Base-by-base conservation (phyloP, 768 basidiomycete genomes). In the Auricularia cornea region DNA sequence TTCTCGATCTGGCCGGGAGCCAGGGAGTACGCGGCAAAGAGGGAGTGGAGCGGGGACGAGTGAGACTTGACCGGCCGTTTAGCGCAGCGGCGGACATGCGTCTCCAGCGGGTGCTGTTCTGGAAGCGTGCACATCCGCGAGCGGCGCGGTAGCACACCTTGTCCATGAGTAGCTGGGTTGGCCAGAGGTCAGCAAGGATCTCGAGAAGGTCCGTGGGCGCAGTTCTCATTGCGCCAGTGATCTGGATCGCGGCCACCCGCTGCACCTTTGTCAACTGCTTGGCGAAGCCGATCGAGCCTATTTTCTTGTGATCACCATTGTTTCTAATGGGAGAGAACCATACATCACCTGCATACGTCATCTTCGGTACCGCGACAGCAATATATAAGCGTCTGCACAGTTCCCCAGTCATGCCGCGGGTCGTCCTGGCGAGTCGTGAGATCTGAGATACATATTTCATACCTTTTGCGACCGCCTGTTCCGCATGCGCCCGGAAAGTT, bases 171-270 rank as follows among this genome's bases (percentile, higher is more conserved):
- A 66, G 44, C 26, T 54, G 52, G 14, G 64, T 60, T 20, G 70
- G 70, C 10, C 67, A 64, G 30, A 71, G 51, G 56, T 67, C 54
- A 14, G 70, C 59, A 38, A 71, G 70, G 4, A 63, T 63, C 3
- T 71, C 65, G 3, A 70, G 61, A 0, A 63, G 20, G 62, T 71
- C 70, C 23, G 60, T 63, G 3, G 70, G 59, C 8, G 70, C 63
- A 5, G 66, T 48, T 2, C 59, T 8, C 61, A 70, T 60, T 20
- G 63, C 67, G 16, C 67, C 65, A 0, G 65, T 67, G 35, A 67
- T 68, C 10, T 62, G 51, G 3, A 56, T 40, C 8, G 56, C 28
- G 5, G 65, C 57, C 18, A 30, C 33, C 18, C 57, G 16, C 57
- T 59, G 57, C 5, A 59, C 57, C 20, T 20, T 18, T 18, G 44